Base-by-base conservation (phyloP, 345 rosid genomes). In the Ailanthus altissimus region DNA sequence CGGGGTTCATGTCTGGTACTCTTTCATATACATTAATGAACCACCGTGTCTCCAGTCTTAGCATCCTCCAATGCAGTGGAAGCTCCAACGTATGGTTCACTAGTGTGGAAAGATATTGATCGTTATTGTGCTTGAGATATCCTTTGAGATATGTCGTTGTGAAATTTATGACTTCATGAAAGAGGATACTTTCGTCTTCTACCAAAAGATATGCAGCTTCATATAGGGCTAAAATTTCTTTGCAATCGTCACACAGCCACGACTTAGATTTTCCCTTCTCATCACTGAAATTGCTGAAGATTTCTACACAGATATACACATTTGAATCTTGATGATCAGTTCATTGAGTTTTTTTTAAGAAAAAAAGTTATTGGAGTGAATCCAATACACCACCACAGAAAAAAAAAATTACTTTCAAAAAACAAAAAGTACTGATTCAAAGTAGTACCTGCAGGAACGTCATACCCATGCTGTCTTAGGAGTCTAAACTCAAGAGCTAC, bases 21-120 rank as follows among this genome's bases (percentile, higher is more conserved):
- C 13, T 70, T 45, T 58, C 61, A 46, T 83, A 89, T 12, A 78
- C 50, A 70, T 83, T 76, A 21, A 84, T 81, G 83, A 83, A 86
- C 89, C 90, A 88, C 58, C 84, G 82, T 28, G 88, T 82, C 54
- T 89, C 93, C 50, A 80, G 14, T 62, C 91, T 88, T 9, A 32
- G 71, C 76, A 81, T 65, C 68, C 93, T 85, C 89, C 88, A 81
- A 70, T 80, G 83, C 12, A 81, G 71, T 3, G 90, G 87, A 42
- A 76, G 79, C 28, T 80, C 86, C 64, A 82, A 38, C 0, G 81
- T 84, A 78, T 81, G 88, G 8, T 42, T 69, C 47, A 77, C 88
- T 36, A 84, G 67, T 43, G n/a, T 61, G 10, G 66, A 46, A 42
- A 81, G 20, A 53, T 78, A 61, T 20, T 68, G 68, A 45, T 65